Percentiles rank a stretch among this genome's conserved stretches.
phyloP scores from a whole-genome alignment of 192 early-diverging fungal species.

The Entophlyctis luteolus region DNA sequence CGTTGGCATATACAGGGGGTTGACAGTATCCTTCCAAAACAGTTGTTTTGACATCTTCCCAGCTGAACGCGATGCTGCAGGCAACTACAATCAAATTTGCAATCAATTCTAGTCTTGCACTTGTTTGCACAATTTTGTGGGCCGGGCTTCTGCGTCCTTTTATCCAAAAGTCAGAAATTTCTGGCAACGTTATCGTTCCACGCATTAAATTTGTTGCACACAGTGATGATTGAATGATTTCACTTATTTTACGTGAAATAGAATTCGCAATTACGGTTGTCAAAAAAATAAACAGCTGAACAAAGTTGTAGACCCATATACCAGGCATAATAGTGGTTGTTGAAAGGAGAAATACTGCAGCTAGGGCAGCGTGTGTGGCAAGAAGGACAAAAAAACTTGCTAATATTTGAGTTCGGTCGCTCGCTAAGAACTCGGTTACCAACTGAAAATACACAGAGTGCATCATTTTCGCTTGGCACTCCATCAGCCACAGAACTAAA shows the following conservation, averaged over 20 bases:
- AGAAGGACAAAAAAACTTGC: background rate
- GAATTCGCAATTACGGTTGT: background rate
- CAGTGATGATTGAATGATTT: background rate
- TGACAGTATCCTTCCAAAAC: background rate
- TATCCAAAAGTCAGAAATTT: slow-evolving; percentile 9
- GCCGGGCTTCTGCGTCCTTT: background rate
- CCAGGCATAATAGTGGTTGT: background rate
- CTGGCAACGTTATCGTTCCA: background rate
- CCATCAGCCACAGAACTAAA: slow-evolving; percentile 3
- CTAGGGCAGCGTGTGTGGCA: background rate
- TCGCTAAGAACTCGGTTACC: background rate
- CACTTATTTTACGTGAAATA: background rate
- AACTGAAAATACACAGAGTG: background rate
- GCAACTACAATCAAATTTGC: slow-evolving; percentile 1
- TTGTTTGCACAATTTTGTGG: background rate
- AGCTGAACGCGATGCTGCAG: slow-evolving; percentile 5
- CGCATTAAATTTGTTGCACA: background rate
- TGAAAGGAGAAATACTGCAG: background rate
- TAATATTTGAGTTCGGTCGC: background rate
- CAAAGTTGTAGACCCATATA: slow-evolving; percentile 16
- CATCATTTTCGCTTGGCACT: background rate
- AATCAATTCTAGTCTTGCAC: background rate
- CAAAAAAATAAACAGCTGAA: background rate
- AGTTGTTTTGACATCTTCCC: background rate
- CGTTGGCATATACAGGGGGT: background rate